Evolutionary conservation across 495 filamentous ascomycete genomes (phyloP), one percentile per base, ranked within the genome.

Genomic region (Podospora pseudocomata): DNA sequence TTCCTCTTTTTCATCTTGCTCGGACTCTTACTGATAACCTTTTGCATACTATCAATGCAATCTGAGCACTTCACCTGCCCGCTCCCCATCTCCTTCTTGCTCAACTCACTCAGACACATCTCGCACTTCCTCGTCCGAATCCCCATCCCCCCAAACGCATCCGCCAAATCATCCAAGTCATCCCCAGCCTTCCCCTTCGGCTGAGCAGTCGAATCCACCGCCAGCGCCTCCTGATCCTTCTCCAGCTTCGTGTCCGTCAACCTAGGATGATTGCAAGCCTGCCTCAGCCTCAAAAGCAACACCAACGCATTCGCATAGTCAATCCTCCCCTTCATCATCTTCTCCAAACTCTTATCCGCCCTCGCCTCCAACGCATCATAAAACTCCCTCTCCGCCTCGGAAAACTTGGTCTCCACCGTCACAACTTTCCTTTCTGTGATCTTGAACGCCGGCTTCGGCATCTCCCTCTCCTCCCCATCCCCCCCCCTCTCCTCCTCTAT

Each of bases 241-340:
- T 88, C 90, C 60, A 97, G 82, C 72, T 92, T 94, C 61, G 88
- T 88, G 67, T 90, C 92, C 63, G 97, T 88, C 65, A 99, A 81
- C 63, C 92, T 86, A 0, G 93, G 92, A 78, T 99, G 95, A 74
- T 99, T 97, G 79, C 95, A 99, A 49, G 92, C 90, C 77, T 98
- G 94, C 63, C 94, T 86, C 67, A 99, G 82, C 60, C 95, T 89
- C 68, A 99, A 80, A 16, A 99, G 85, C 68, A 99, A 79, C 15
- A 96, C 91, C 72, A 99, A 88, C 20, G 95, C 95, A 69, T 79
- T 83, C 65, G 85, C 74, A 70, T 91, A 90, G 64, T 75, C 81
- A 44, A 83, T 73, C 9, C 69, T 71, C 1, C 80, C 80, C 53
- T 85, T 86, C 88, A 97, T 93, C 91, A 97, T 95, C 74, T 89